phyloP scores from a whole-genome alignment of 257 asterid genomes.

The Mentha longifolia region DNA sequence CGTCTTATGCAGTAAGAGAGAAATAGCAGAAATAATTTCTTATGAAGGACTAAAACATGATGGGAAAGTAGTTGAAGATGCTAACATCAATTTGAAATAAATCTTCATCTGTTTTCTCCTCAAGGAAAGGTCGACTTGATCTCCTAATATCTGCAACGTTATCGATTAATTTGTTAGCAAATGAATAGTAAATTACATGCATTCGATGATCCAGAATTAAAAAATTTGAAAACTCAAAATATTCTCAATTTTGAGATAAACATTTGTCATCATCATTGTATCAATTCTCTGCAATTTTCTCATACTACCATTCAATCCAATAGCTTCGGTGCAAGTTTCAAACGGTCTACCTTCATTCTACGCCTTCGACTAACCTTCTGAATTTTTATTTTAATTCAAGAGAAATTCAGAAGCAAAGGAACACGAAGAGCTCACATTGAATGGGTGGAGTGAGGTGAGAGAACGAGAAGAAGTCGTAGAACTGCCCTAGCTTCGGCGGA shows the following conservation, averaged over 20 bases:
- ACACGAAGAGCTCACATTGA: constrained; percentile 59
- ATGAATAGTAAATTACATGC: not conserved
- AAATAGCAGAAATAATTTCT: constrained; percentile 17
- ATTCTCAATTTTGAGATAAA: too few relatives aligned
- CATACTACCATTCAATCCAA: too few relatives aligned
- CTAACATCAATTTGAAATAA: constrained; percentile 90
- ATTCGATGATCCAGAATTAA: not conserved
- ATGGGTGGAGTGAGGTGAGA: constrained; percentile 83
- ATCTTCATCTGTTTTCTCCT: constrained; percentile 81
- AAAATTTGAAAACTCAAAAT: too few relatives aligned
- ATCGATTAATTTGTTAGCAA: constrained; percentile 25
- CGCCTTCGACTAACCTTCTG: too few relatives aligned
- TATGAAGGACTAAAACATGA: constrained; percentile 11
- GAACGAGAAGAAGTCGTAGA: constrained; percentile 84
- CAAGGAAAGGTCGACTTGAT: constrained; percentile 75
- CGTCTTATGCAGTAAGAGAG: not conserved
- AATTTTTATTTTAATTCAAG: not conserved
- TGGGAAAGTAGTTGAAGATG: constrained; percentile 21
- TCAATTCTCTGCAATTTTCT: too few relatives aligned
- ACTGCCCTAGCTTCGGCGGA: constrained; percentile 81
- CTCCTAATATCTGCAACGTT: constrained; percentile 72
- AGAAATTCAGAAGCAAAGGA: constrained; percentile 1
- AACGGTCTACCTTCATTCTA: too few relatives aligned
- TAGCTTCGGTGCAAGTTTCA: too few relatives aligned
- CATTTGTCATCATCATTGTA: too few relatives aligned